phyloP scores from a whole-genome alignment of 2,329 filamentous ascomycete genomes.

The Colletotrichum neosansevieriae region DNA sequence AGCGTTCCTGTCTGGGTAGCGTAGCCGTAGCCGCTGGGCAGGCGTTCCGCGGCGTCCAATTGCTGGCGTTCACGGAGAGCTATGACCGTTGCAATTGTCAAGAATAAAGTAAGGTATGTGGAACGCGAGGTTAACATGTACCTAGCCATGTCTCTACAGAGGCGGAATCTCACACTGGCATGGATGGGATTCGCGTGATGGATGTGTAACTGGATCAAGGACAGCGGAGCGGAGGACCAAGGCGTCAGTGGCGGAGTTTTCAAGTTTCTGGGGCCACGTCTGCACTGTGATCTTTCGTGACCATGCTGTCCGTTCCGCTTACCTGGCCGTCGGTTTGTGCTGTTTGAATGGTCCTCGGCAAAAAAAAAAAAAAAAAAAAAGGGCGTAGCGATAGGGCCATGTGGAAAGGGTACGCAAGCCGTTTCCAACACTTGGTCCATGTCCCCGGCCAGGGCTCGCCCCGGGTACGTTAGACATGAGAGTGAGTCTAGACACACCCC shows the following conservation, averaged over 20 bases:
- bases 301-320: too few relatives aligned
- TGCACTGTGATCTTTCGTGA: too few relatives aligned
- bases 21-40: slow-evolving; percentile 17
- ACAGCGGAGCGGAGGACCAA: too few relatives aligned
- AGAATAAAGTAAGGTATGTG: background rate
- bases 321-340: background rate
- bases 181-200: too few relatives aligned
- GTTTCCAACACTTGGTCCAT: background rate
- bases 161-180: too few relatives aligned
- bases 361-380: too few relatives aligned
- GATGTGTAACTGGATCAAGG: too few relatives aligned
- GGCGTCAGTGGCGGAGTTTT: too few relatives aligned
- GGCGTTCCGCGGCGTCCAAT: background rate
- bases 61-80: slow-evolving; percentile 2
- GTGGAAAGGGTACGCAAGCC: too few relatives aligned
- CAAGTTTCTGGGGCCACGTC: too few relatives aligned
- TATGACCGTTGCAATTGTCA: background rate
- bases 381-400: too few relatives aligned
- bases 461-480: too few relatives aligned
- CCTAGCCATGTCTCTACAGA: background rate
- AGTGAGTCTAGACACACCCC: background rate
- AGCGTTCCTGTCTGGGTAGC: slow-evolving; percentile 18
- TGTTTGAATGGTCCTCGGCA: background rate
- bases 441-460: background rate
- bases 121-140: slow-evolving; percentile 10